A percentile compares a stretch with the other conserved stretches of the same genome.
phyloP scores from a whole-genome alignment of 306 rosid genomes.

The Vachellia collinsii region DNA sequence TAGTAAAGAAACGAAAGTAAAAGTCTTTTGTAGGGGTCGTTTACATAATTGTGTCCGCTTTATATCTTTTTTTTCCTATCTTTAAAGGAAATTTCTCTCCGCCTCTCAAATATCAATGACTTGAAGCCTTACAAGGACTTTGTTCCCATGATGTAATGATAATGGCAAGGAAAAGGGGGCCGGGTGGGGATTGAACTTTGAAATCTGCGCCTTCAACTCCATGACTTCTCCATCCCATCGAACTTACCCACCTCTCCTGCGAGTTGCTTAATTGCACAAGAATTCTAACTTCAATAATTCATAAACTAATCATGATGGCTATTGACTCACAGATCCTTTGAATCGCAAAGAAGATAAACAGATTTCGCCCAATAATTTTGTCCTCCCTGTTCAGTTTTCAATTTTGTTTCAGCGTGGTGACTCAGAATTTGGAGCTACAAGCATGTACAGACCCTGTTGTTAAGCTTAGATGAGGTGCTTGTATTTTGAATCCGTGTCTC shows the following conservation, averaged over 20 bases:
- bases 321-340: not conserved
- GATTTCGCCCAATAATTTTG: conserved; percentile 18
- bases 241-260: conserved; percentile 4
- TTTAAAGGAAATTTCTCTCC: conserved; percentile 30
- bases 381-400: conserved; percentile 26
- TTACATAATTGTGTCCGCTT: conserved; percentile 31
- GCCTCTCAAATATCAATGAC: conserved; percentile 28
- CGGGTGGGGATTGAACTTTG: conserved; percentile 27
- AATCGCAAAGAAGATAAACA: conserved; percentile 22
- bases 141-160: conserved; percentile 13
- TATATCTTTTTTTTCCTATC: not conserved
- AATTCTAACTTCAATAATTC: conserved; percentile 27
- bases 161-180: conserved; percentile 31
- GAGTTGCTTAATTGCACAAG: conserved; percentile 24
- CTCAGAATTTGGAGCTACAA: not conserved
- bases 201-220: conserved; percentile 21
- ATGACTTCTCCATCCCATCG: conserved; percentile 26
- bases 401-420: conserved; percentile 17
- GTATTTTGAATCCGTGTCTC: not conserved
- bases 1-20: conserved; percentile 6
- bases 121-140: conserved; percentile 25
- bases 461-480: not conserved
- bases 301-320: conserved; percentile 25
- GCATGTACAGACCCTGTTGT: not conserved
- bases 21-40: conserved; percentile 5